Evolutionary conservation across 768 basidiomycete species (phyloP).

Genomic region (Macrolepiota dolichaula): DNA sequence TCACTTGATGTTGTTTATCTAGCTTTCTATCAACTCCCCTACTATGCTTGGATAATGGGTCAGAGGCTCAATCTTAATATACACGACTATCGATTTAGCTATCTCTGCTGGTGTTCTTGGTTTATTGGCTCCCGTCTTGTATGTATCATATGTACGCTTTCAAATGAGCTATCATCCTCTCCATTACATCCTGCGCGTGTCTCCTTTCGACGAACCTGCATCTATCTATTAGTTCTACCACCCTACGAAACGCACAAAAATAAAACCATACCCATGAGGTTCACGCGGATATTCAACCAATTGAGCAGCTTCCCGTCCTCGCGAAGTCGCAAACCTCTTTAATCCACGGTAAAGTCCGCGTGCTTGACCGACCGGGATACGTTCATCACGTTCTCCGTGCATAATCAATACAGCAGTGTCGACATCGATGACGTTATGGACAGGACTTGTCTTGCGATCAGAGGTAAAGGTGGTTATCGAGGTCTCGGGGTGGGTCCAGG

Average conservation of each 20-base stretch:
- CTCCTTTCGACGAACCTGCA: conserved; percentile 28
- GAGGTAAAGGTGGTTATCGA: background rate
- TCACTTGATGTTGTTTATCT: background rate
- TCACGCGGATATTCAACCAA: conserved; percentile 32
- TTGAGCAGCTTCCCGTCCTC: conserved; percentile 25
- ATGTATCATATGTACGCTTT: conserved; percentile 21
- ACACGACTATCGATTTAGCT: background rate
- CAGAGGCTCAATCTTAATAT: background rate
- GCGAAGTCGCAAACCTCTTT: conserved; percentile 25
- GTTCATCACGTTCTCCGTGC: conserved; percentile 49
- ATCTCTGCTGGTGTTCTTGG: background rate
- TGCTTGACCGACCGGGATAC: conserved; percentile 40
- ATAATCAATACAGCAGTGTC: conserved; percentile 44
- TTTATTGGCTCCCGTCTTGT: background rate
- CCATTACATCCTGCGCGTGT: conserved; percentile 28
- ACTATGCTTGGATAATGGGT: background rate
- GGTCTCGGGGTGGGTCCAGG: conserved; percentile 22
- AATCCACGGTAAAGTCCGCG: conserved; percentile 31
- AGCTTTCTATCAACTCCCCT: background rate
- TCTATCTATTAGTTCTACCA: background rate
- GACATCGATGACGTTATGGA: conserved; percentile 35
- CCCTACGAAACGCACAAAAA: background rate
- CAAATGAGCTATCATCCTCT: conserved; percentile 25
- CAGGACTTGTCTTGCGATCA: conserved; percentile 26
- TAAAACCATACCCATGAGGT: conserved; percentile 28